Percentiles rank a stretch among this genome's conserved stretches.
phyloP scores from a whole-genome alignment of 2,329 filamentous ascomycete species.

The Nemania sp. region DNA sequence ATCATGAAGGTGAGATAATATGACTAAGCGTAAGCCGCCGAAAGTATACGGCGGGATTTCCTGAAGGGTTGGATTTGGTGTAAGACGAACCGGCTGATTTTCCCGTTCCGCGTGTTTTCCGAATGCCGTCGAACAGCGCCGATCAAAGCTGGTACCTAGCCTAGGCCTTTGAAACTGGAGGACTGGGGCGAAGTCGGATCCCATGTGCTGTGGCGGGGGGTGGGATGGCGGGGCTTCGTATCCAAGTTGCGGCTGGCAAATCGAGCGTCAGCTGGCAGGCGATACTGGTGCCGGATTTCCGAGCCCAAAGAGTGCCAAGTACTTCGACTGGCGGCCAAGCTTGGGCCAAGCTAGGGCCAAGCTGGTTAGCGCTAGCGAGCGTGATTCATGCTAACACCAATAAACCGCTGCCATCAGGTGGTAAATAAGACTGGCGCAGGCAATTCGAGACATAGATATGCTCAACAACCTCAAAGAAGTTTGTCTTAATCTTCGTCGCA shows the following conservation, averaged over 20 bases:
- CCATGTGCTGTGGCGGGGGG: too few relatives aligned
- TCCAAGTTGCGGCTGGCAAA: constrained; percentile 1
- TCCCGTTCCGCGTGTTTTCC: constrained; percentile 7
- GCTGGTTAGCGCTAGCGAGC: neutral
- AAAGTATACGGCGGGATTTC: neutral
- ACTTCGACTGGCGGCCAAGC: constrained; percentile 10
- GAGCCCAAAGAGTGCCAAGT: constrained; percentile 17
- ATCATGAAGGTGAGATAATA: neutral
- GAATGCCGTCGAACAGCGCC: constrained; percentile 20
- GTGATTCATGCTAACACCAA: constrained; percentile 10
- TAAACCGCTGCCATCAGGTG: neutral
- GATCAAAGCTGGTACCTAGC: too few relatives aligned
- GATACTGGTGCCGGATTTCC: constrained; percentile 20
- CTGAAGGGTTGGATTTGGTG: neutral
- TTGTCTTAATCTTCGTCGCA: neutral
- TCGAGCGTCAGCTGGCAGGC: neutral
- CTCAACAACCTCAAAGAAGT: neutral
- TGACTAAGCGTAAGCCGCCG: neutral
- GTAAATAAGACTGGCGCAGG: neutral
- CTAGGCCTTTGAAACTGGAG: too few relatives aligned
- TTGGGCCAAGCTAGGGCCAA: constrained; percentile 20
- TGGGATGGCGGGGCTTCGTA: too few relatives aligned
- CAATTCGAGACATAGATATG: too few relatives aligned
- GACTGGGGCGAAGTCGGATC: too few relatives aligned
- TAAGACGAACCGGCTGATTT: neutral